Conservation (phyloP, 179 eudicot species). For the Drosera spatulata region DNA sequence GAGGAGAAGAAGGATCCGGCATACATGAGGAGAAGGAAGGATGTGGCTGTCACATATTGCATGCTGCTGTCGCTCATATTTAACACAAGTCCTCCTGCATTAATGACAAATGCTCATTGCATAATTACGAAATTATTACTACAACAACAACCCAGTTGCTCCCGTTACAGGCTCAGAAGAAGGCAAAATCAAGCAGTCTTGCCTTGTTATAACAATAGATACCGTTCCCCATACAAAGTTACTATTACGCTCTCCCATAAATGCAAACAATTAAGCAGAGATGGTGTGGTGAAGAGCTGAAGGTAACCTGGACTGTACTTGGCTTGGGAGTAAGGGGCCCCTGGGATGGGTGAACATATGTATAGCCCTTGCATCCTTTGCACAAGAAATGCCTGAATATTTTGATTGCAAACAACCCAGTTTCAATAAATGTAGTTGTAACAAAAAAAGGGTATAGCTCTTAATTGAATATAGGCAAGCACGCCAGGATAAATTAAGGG, state of each 20-base stretch:
- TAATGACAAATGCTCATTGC: too few relatives aligned
- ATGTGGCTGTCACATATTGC: conserved; percentile 84
- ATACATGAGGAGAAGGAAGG: conserved; percentile 78
- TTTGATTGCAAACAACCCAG: neutral
- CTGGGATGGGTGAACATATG: conserved; percentile 81
- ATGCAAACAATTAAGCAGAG: neutral
- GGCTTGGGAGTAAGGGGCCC: conserved; percentile 52
- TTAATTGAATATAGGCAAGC: too few relatives aligned
- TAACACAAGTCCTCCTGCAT: conserved; percentile 66
- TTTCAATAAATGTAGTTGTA: too few relatives aligned
- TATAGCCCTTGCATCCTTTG: conserved; percentile 63
- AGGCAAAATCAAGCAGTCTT: too few relatives aligned
- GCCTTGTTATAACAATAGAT: too few relatives aligned
- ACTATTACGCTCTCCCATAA: neutral
- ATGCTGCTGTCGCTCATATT: conserved; percentile 66
- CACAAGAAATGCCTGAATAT: conserved; percentile 54
- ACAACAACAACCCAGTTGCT: too few relatives aligned
- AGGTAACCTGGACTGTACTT: conserved; percentile 63
- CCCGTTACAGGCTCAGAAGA: too few relatives aligned
- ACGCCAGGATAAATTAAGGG: too few relatives aligned
- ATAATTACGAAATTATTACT: too few relatives aligned
- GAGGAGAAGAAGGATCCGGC: too few relatives aligned
- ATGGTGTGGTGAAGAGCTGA: conserved; percentile 3
- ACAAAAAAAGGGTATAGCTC: too few relatives aligned
- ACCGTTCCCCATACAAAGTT: too few relatives aligned